phyloP scores from a whole-genome alignment of 78 protist species.

The Tieghemostelium lacteum region DNA sequence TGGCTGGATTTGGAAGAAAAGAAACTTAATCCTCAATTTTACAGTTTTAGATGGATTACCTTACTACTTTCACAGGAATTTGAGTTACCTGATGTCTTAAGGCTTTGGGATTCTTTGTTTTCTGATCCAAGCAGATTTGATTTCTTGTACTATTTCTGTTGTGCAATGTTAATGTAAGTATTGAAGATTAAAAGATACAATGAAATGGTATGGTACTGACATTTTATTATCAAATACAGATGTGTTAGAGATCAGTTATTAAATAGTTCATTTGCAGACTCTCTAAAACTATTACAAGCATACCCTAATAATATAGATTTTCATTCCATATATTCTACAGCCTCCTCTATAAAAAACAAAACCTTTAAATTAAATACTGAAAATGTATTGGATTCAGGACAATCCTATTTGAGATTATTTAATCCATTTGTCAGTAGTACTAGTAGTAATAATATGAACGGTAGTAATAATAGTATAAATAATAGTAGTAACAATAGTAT shows the following conservation, averaged over 20 bases:
- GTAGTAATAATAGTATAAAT: background rate
- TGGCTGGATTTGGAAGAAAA: conserved; percentile 72
- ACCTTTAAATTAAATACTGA: conserved; percentile 59
- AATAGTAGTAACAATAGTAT: background rate
- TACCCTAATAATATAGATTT: conserved; percentile 74
- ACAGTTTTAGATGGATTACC: conserved; percentile 89
- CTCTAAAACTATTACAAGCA: conserved; percentile 61
- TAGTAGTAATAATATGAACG: background rate
- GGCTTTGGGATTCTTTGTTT: conserved; percentile 91
- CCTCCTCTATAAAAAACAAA: conserved; percentile 44
- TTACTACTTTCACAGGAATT: conserved; percentile 90
- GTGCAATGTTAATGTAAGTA: conserved; percentile 87
- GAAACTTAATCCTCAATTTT: conserved; percentile 83
- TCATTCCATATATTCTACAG: conserved; percentile 71
- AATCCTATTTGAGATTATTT: conserved; percentile 52
- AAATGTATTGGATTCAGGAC: conserved; percentile 72
- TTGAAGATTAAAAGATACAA: background rate
- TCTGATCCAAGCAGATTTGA: conserved; percentile 82
- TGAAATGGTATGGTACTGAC: background rate
- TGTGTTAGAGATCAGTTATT: conserved; percentile 79
- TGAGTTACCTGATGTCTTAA: conserved; percentile 87
- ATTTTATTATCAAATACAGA: background rate
- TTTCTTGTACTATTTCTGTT: conserved; percentile 77
- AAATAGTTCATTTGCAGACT: conserved; percentile 68
- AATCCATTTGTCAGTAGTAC: conserved; percentile 33